Conservation (phyloP, 768 basidiomycete genomes). For the Multifurca ochricompacta region DNA sequence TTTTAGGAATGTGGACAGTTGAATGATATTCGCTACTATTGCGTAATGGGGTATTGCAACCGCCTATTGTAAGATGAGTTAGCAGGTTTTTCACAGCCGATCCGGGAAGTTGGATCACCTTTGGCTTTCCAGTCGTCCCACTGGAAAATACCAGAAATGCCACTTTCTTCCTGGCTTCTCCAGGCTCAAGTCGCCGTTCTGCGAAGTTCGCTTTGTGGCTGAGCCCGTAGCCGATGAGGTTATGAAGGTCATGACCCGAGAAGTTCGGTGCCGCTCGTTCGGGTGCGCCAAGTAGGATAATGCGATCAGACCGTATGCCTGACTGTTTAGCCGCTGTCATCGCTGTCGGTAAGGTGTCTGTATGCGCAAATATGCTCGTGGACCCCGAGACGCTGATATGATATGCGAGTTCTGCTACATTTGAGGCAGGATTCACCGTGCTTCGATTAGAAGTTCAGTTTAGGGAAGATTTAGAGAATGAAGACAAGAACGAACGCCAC, state of each 20-base stretch:
- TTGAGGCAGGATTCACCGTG: constrained; percentile 54
- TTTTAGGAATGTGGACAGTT: constrained; percentile 15
- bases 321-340: constrained; percentile 26
- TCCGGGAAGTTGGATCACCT: constrained; percentile 16
- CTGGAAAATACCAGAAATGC: constrained; percentile 67
- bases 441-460: constrained; percentile 25
- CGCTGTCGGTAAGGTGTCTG: constrained; percentile 24
- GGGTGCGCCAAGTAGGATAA: constrained; percentile 24
- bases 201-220: constrained; percentile 32
- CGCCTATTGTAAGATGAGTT: constrained; percentile 34
- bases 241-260: constrained; percentile 31
- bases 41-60: constrained; percentile 56
- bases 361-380: constrained; percentile 26
- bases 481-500: constrained; percentile 13
- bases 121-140: constrained; percentile 57
- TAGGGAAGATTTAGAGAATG: neutral
- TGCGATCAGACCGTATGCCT: constrained; percentile 26
- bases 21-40: constrained; percentile 44
- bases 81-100: neutral
- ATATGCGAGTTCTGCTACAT: constrained; percentile 46
- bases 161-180: constrained; percentile 52
- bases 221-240: constrained; percentile 39
- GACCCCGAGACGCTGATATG: constrained; percentile 32
- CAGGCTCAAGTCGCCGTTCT: constrained; percentile 40
- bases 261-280: neutral